phyloP scores from a whole-genome alignment of 306 rosid genomes.

The Mimosa bimucronata region DNA sequence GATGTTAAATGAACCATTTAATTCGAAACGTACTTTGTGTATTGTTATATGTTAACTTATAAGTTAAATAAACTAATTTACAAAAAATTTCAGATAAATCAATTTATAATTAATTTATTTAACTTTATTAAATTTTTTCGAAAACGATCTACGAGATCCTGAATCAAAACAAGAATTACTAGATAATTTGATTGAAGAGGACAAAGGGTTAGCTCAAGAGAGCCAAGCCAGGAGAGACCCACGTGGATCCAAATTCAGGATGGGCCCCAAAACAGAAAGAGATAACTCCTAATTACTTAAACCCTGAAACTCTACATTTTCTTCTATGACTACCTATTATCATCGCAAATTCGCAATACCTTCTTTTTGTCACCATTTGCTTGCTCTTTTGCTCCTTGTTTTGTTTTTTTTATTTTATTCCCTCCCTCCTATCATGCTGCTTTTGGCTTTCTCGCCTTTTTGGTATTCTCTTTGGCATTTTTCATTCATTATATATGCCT shows the following conservation, averaged over 20 bases:
- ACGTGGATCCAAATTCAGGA: neutral
- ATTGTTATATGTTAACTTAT: no score
- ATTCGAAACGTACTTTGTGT: no score
- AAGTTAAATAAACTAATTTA: no score
- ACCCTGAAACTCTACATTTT: constrained; percentile 29
- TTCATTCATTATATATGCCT: neutral
- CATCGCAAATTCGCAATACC: constrained; percentile 29
- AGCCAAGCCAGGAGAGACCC: neutral
- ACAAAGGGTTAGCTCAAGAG: neutral
- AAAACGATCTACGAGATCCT: no score
- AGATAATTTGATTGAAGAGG: neutral
- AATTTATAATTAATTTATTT: no score
- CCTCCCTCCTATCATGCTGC: neutral
- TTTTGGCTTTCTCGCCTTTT: neutral
- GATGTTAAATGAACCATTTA: no score
- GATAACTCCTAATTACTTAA: constrained; percentile 1
- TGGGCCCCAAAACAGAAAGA: neutral
- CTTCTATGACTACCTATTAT: constrained; percentile 7
- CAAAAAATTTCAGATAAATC: no score
- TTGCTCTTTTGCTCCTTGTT: constrained; percentile 54
- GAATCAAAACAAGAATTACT: no score
- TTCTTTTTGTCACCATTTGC: constrained; percentile 64
- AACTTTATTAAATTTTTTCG: no score
- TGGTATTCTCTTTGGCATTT: neutral
- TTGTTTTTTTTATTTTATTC: constrained; percentile 7